Conservation (phyloP, 2,329 filamentous ascomycete genomes). For the Boeremia exigua region DNA sequence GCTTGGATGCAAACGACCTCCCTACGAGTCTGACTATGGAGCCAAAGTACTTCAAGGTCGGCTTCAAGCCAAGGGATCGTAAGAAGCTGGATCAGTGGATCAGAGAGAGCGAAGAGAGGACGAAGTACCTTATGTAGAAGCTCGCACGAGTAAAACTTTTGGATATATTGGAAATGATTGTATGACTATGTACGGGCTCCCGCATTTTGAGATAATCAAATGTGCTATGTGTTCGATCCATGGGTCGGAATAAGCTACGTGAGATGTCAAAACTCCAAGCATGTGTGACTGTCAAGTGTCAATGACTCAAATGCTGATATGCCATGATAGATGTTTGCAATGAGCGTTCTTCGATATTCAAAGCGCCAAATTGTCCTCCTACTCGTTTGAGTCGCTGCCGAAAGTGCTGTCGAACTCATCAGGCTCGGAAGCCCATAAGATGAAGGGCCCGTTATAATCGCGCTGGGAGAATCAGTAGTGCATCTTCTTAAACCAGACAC, state of each 20-base stretch:
- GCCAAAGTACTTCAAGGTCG: constrained; percentile 59
- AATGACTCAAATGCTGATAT: not conserved
- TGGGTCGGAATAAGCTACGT: not conserved
- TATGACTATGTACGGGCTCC: not conserved
- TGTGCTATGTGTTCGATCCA: not conserved
- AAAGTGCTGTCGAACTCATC: constrained; percentile 3
- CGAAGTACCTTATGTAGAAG: constrained; percentile 46
- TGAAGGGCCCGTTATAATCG: constrained; percentile 36
- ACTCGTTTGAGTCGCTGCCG: not conserved
- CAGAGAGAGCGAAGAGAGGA: constrained; percentile 54
- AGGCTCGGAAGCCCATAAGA: constrained; percentile 45
- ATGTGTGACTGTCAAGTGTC: not conserved
- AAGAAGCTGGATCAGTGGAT: constrained; percentile 55
- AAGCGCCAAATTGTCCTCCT: not conserved
- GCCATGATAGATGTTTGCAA: not conserved
- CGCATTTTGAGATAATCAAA: not conserved
- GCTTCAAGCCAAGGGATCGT: constrained; percentile 53
- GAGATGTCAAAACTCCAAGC: not conserved
- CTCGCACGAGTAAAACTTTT: not conserved
- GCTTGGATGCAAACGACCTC: constrained; percentile 53
- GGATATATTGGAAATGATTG: not conserved
- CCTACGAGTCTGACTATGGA: constrained; percentile 58
- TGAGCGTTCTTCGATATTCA: not conserved
- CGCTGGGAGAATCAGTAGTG: constrained; percentile 20
- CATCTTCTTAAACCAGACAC: not conserved